Evolutionary conservation across 2,329 filamentous ascomycete species (phyloP), one percentile per base, ranked within the genome.

Genomic region (Passalora sequoiae): DNA sequence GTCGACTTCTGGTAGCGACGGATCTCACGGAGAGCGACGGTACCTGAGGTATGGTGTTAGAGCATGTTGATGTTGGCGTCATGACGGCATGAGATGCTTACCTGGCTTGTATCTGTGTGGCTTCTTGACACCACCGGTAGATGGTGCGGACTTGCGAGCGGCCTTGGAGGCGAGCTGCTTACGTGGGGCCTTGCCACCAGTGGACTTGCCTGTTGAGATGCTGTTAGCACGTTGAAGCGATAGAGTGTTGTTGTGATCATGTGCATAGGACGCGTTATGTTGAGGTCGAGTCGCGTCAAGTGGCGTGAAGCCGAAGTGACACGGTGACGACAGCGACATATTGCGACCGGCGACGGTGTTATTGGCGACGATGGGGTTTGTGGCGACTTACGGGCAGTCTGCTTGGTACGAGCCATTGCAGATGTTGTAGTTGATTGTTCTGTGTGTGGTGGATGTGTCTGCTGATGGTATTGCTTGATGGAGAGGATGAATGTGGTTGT

Each of bases 161-260:
- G 91, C 92, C 86, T 96, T 96, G 79, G 89, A 95, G 63, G 91
- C 91, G 67, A 97, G 89, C 82, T 96, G 89, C 87, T 98, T 98
- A 74, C 79, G 77, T 60, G 79, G 79, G 65, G 79, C 79, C 72
- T 83, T 83, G 75, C 79, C 79, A 81, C 79, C 79, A 69, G 78
- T 81, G 67, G 77, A 81, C 75, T 95, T 84, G 71, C 80, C 79
- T 80, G 64, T 69, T 48, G 46, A 47, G 47, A 46, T 49, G 43
- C 13, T 59, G 64, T 70, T 60, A 66, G 61, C 44, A 44, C 49
- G 45, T 38, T 53, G 47, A 40, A 43, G 44, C 17, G 20, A 38
- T 42, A 46, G 45, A 38, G 38, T 50, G 38, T 25, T 42, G 42
- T 42, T 38, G 25, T 54, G 49, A 46, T 38, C 40, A 32, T 33